Base-by-base conservation (phyloP, 768 basidiomycete species). In the Antrodiella citrinella region DNA sequence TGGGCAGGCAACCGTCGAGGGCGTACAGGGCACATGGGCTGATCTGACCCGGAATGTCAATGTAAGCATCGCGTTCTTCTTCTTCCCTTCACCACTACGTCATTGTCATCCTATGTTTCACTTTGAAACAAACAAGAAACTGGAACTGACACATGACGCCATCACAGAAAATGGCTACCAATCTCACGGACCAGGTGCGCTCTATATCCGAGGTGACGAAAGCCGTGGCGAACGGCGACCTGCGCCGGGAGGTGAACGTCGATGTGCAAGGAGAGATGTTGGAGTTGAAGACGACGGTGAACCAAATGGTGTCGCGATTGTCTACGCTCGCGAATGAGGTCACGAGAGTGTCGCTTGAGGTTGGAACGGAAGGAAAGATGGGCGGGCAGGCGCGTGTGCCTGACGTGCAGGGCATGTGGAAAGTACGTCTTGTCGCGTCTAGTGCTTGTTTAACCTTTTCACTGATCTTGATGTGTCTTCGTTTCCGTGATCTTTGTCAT, bases 241-340 rank as follows among this genome's bases (percentile, higher is more conserved):
- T 96, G 44, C 78, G 75, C 57, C 84, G 88, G 62, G 80, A 82
- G 22, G 92, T 95, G 62, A 81, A 91, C 54, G 92, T 95, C 50
- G 89, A 94, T 58, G 93, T 93, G 12, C 86, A 91, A 59, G 93
- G 93, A 42, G 94, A 97, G 70, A 93, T 97, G 80, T 77, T 92
- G 13, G 86, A 87, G 58, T 67, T 88, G 62, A 88, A 88, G 72
- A 76, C 80, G 57, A 87, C 85, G 0, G 84, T 89, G 57, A 89
- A 88, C 62, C 77, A 75, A 52, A 89, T 88, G 86, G 84, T 85
- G 50, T 72, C 72, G 19, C 83, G 86, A 59, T 65, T 91, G 26
- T 82, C 76, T 19, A 86, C 82, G 0, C 69, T 90, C 3, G 86
- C 84, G 1, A 84, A 80, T 45, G 86, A 90, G 59, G 91, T 95